A percentile compares a stretch with the other conserved stretches of the same genome.
These are phyloP conservation scores for Cyclotella baltica DNA, from an alignment of 108 stramenopile genomes.

Conservation along the genomic window DNA sequence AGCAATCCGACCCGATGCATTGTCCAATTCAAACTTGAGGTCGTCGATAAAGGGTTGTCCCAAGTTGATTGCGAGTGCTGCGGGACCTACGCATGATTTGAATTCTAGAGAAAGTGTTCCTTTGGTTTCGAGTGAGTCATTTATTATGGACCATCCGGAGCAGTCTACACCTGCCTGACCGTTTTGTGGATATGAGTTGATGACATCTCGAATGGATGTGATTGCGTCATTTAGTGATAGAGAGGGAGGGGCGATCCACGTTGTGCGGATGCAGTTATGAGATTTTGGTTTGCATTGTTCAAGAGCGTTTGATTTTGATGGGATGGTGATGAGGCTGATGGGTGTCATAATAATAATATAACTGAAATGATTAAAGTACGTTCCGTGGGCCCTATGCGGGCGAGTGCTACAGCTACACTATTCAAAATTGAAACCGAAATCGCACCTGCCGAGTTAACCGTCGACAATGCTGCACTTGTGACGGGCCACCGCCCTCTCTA, in stretches of 20 bases:
- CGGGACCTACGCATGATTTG: slow-evolving; percentile 48
- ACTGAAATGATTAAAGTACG: too few relatives aligned
- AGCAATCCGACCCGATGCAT: slow-evolving; percentile 11
- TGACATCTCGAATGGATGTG: slow-evolving; percentile 15
- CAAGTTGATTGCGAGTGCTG: slow-evolving; percentile 42
- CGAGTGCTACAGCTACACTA: too few relatives aligned
- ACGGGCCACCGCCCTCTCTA: too few relatives aligned
- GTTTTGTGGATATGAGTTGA: slow-evolving; percentile 36
- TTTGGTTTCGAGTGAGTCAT: slow-evolving; percentile 17
- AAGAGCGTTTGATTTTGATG: slow-evolving; percentile 5
- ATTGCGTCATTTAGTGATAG: slow-evolving; percentile 4
- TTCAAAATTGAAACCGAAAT: too few relatives aligned
- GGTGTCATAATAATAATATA: too few relatives aligned
- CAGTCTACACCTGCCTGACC: slow-evolving; percentile 45
- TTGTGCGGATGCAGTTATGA: slow-evolving; percentile 33
- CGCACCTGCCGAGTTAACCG: too few relatives aligned
- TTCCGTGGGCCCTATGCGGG: too few relatives aligned
- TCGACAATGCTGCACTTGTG: too few relatives aligned
- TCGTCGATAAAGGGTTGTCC: slow-evolving; percentile 47
- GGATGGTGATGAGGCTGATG: background rate
- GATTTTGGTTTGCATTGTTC: slow-evolving; percentile 9
- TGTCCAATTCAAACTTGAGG: slow-evolving; percentile 34
- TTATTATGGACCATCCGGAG: slow-evolving; percentile 36
- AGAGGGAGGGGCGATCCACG: slow-evolving; percentile 13
- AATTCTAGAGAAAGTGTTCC: slow-evolving; percentile 27